phyloP scores from a whole-genome alignment of 257 asterid species.

The Nicotiana tomentosiformis region DNA sequence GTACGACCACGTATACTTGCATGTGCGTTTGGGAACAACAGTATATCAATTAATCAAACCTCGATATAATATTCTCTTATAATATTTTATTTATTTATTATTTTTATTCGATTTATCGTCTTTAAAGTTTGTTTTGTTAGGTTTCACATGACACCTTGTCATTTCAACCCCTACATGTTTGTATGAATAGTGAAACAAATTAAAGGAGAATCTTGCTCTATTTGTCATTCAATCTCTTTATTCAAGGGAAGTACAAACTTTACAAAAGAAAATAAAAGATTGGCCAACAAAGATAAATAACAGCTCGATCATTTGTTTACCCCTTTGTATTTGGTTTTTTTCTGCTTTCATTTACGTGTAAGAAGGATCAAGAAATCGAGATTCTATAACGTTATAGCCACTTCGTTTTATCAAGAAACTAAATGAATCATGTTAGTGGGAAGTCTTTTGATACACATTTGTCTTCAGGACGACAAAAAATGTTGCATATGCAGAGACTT shows the following conservation, averaged over 20 bases:
- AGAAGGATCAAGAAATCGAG: not conserved
- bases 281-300: not conserved
- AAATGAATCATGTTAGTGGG: not conserved
- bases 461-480: not conserved
- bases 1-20: too few species aligned
- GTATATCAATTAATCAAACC: too few species aligned
- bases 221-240: not conserved
- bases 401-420: not conserved
- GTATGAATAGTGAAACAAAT: too few species aligned
- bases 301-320: not conserved
- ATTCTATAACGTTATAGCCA: not conserved
- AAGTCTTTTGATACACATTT: not conserved
- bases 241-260: not conserved
- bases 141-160: too few species aligned
- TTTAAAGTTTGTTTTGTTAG: too few species aligned
- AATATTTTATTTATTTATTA: too few species aligned
- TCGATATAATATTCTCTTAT: too few species aligned
- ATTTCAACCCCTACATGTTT: too few species aligned
- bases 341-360: not conserved
- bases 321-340: not conserved
- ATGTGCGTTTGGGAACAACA: too few species aligned
- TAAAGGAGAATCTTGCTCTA: too few species aligned
- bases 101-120: too few species aligned
- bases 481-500: not conserved
- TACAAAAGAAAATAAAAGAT: not conserved